Base-by-base conservation (phyloP, 2,329 filamentous ascomycete genomes). In the Xylaria sp. region DNA sequence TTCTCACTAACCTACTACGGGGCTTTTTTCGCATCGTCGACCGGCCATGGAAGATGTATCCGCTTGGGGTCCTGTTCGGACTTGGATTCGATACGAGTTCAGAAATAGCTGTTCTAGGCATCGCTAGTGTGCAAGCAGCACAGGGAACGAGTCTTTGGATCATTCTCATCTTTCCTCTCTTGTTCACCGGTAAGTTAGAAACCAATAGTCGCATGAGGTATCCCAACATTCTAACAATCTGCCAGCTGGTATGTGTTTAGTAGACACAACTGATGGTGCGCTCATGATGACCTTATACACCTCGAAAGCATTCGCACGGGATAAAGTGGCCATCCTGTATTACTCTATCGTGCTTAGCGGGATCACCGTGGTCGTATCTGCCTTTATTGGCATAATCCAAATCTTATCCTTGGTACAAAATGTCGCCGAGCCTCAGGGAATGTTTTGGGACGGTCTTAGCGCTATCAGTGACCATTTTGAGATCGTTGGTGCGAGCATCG, bases 261-360 rank as follows among this genome's bases (percentile, higher is more conserved):
- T 98, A 6, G 96, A 98, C 80, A 98, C 94, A 0, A 92, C 91
- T 0, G 96, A 98, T 75, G 95, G 95, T 28, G 95, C 95, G 0
- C 85, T 98, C 23, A 98, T 98, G 94, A 94, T 97, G 89, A 91
- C 92, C 0, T 85, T 98, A 0, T 98, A 99, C 81, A 94, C 94
- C 0, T 92, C 91, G 48, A 93, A 88, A 70, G 85, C 91, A 37
- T 90, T 97, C 56, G 90, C 93, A 0, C 86, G 92, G 66, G 94
- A 98, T 76, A 87, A 88, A 0, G 89, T 98, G n/a, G 94, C 94
- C 0, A 94, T 98, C 56, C 83, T 97, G 0, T 98, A 98, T 82
- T 98, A 98, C 81, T 97, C 94, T 13, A 92, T 95, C 73, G 92
- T 97, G 0, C 85, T 97, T 34, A 97, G 94, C 0, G 89, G 87